Base-by-base conservation (phyloP, 1,284 basidiomycete genomes). In the Malassezia equina region DNA sequence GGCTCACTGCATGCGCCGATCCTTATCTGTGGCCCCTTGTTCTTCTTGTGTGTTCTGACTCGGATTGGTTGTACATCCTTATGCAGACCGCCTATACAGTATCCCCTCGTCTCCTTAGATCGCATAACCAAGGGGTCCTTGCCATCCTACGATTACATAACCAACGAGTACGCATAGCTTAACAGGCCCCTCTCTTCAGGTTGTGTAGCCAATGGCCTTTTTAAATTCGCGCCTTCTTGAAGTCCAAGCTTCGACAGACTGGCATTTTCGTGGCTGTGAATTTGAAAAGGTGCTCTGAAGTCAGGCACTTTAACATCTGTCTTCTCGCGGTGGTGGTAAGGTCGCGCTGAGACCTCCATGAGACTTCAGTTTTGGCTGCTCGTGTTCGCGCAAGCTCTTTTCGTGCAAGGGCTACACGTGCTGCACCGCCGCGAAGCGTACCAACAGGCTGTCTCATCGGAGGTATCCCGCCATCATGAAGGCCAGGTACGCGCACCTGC, bases 401-500 rank as follows among this genome's bases (percentile, higher is more conserved):
- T 39, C 11, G 36, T 19, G 4, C 19, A 11, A 19, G 36, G 17
- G 8, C 36, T 39, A 21, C 36, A 9, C 36, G n/a, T 39, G 2
- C 36, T 19, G 6, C 15, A 39, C 19, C 36, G 36, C 8, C 36
- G 36, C 4, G 36, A 39, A 8, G 36, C 36, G 11, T 39, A 19
- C 21, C 36, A 39, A 12, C 7, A 39, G 21, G 36, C 19, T 39
- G 36, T 21, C 19, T 19, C 36, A 8, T 19, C 19, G 15, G 8
- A 9, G 19, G 36, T 8, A 8, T 9, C 17, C 36, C 1, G 19
- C n/a, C n/a, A 9, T 15, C 31, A n/a, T 7, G 32, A 52, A 15
- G 51, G 51, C 15, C 12, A 28, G 33, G 51, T 52, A 52, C 23
- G 44, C 41, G 24, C n/a, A 17, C 33, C 23, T 24, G 17, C n/a